phyloP scores from a whole-genome alignment of 306 rosid genomes.

The Inga laurina region DNA sequence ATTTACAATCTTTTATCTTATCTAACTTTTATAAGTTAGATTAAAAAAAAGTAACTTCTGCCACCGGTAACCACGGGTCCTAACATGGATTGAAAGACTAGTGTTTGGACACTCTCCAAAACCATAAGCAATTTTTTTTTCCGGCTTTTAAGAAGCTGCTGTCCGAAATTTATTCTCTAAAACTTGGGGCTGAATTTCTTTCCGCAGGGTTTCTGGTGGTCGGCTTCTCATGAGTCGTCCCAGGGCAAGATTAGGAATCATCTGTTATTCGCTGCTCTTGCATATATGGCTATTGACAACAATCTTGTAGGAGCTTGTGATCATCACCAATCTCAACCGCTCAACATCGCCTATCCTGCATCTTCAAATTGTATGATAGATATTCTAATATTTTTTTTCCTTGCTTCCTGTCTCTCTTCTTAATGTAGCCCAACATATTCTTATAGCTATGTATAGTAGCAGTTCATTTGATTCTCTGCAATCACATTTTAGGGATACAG shows the following conservation, averaged over 20 bases:
- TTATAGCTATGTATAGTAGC: conserved; percentile 18
- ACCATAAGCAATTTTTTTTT: too few relatives aligned
- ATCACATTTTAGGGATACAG: conserved; percentile 84
- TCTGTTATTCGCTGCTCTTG: conserved; percentile 73
- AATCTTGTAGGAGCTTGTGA: conserved; percentile 56
- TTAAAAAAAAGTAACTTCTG: too few relatives aligned
- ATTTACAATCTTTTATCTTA: too few relatives aligned
- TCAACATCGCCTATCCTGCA: conserved; percentile 31
- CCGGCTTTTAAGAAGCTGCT: too few relatives aligned
- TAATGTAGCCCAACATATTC: conserved; percentile 33
- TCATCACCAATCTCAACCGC: conserved; percentile 19
- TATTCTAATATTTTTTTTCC: background rate
- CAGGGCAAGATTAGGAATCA: conserved; percentile 81
- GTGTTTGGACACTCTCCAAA: too few relatives aligned
- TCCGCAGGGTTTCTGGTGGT: conserved; percentile 91
- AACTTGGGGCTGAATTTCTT: conserved; percentile 17
- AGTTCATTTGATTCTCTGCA: conserved; percentile 54
- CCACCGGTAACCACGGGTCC: too few relatives aligned
- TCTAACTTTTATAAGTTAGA: too few relatives aligned
- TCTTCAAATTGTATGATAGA: conserved; percentile 63
- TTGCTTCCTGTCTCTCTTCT: conserved; percentile 5
- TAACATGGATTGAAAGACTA: background rate
- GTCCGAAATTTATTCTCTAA: too few relatives aligned
- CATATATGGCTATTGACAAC: conserved; percentile 90
- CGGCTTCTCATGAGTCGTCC: conserved; percentile 90